Evolutionary conservation across 139 green algal species (phyloP).

Genomic region (Coelastrella sp.): DNA sequence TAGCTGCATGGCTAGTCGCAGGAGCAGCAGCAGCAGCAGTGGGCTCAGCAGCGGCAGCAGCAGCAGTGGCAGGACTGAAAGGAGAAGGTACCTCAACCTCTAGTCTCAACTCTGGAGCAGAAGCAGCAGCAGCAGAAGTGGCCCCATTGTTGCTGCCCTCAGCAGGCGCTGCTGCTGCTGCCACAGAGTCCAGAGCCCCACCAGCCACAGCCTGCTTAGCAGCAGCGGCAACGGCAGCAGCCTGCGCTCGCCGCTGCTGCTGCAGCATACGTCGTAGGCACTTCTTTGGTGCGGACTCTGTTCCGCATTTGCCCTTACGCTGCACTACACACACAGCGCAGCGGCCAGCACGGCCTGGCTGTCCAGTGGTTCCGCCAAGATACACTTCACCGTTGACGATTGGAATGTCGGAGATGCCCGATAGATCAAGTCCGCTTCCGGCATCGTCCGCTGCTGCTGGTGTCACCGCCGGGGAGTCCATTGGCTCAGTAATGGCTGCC

Average conservation of each 20-base stretch:
- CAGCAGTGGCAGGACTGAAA: background rate
- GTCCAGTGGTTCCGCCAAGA: slow-evolving; percentile 33
- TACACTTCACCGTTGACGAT: background rate
- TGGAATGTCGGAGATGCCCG: background rate
- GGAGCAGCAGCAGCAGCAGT: no score
- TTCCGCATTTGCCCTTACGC: slow-evolving; percentile 80
- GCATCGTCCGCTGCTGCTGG: background rate
- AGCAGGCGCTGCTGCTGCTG: background rate
- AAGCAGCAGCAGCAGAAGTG: background rate
- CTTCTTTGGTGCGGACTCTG: slow-evolving; percentile 64
- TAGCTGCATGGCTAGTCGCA: no score
- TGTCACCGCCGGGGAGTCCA: background rate
- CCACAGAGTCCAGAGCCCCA: background rate
- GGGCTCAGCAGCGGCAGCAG: background rate
- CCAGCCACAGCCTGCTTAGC: background rate
- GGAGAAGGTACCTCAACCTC: background rate
- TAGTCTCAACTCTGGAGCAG: background rate
- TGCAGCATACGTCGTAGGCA: slow-evolving; percentile 65
- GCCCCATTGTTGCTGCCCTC: background rate
- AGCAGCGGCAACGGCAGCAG: background rate
- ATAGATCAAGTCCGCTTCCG: background rate
- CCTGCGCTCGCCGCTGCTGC: slow-evolving; percentile 9
- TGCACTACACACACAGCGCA: slow-evolving; percentile 76
- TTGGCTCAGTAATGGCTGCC: background rate
- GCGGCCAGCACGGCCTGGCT: slow-evolving; percentile 48